Base-by-base conservation (phyloP, 2,329 filamentous ascomycete species). In the Neofusicoccum sp. region DNA sequence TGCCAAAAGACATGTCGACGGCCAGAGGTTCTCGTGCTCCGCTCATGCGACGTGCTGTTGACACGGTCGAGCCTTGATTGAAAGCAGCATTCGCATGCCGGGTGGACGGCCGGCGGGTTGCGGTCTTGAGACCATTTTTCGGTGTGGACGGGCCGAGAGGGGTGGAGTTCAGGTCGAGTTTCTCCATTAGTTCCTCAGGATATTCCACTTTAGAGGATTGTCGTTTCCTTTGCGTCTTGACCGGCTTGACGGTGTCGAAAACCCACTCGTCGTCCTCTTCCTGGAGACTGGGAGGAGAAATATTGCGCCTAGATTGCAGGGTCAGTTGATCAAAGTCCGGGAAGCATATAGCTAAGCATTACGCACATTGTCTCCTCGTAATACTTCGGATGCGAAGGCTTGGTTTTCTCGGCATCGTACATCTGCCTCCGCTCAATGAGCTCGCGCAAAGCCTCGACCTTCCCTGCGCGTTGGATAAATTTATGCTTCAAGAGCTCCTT, bases 1-100 rank as follows among this genome's bases (percentile, higher is more conserved):
- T 98, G 56, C 93, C 95, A 76, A 96, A 98, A 5, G 89, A 96
- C 80, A 96, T 88, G 69, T 98, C 91, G 1, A 95, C 84, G 60
- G 92, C 91, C 1, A 97, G 82, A 0, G 93, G 93, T 65, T 90
- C 88, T 75, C 91, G 92, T 48, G 72, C 69, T 33, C 71, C 69
- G 62, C 77, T 80, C 58, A 79, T 69, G 20, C 75, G 74, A 20
- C 78, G 75, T 34, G 78, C 74, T 3, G 79, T 80, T 3, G 77
- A 75, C 2, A 76, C 75, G 14, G 75, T 79, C 9, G 74, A 63
- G 4, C 71, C 65, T 7, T 72, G 69, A 43, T 75, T 65, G 5
- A 72, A 74, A 2, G 77, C 80, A 12, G 71, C 70, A 2, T 76
- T 78, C 1, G 73, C 68, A 47, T 71, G 74, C 12, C 75, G 75